phyloP scores from a whole-genome alignment of 331 rosid species.

The Malus hybrid region DNA sequence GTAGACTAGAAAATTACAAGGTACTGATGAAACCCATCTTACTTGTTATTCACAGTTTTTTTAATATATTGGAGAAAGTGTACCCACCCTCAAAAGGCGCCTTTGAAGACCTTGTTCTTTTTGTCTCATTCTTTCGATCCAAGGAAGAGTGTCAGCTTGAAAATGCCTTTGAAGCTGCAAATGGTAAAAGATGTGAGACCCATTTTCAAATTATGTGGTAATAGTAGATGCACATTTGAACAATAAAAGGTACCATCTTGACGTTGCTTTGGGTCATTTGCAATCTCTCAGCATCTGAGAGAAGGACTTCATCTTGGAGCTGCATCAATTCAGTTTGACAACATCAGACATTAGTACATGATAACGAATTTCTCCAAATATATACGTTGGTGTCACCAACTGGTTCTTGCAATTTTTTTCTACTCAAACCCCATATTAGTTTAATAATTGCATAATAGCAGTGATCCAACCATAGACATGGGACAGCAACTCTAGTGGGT shows the following conservation, averaged over 20 bases:
- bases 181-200: neutral
- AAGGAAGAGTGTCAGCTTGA: slow-evolving; percentile 86
- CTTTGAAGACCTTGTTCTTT: slow-evolving; percentile 88
- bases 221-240: neutral
- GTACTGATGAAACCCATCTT: neutral
- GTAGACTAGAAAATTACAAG: neutral
- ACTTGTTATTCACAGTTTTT: neutral
- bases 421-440: neutral
- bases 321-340: slow-evolving; percentile 27
- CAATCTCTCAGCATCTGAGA: slow-evolving; percentile 86
- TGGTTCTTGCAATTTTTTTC: neutral
- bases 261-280: slow-evolving; percentile 90
- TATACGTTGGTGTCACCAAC: neutral
- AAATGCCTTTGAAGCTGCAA: slow-evolving; percentile 93
- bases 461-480: neutral
- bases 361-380: neutral
- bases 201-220: neutral
- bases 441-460: neutral
- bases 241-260: slow-evolving; percentile 50
- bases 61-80: slow-evolving; percentile 2
- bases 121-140: slow-evolving; percentile 83
- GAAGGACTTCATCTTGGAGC: slow-evolving; percentile 96
- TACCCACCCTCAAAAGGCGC: slow-evolving; percentile 71
- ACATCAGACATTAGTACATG: neutral
- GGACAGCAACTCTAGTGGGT: neutral